phyloP scores from a whole-genome alignment of 352 stramenopile species.

The Globisporangium nodosum region DNA sequence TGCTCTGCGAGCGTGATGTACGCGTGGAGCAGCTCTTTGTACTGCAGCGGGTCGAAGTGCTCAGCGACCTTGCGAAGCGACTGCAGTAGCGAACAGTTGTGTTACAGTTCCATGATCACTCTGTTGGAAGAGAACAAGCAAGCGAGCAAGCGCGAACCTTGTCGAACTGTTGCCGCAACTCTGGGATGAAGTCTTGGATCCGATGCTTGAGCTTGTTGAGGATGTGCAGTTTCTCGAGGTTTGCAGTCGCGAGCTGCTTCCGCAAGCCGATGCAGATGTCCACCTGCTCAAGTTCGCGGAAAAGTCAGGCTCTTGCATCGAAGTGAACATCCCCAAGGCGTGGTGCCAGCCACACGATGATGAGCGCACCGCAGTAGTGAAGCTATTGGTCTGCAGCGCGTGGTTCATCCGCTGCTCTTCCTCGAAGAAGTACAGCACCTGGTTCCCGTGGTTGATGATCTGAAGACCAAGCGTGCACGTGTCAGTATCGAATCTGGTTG shows the following conservation, averaged over 20 bases:
- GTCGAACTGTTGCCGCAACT: constrained; percentile 66
- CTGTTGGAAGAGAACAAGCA: not conserved
- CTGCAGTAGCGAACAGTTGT: constrained; percentile 16
- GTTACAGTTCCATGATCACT: not conserved
- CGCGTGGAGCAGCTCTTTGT: constrained; percentile 78
- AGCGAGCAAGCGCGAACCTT: constrained; percentile 26
- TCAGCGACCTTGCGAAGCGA: constrained; percentile 66
- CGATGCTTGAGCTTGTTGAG: constrained; percentile 54
- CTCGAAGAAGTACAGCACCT: constrained; percentile 56
- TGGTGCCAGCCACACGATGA: not conserved
- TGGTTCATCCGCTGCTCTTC: constrained; percentile 75
- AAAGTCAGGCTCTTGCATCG: not conserved
- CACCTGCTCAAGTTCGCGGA: constrained; percentile 32
- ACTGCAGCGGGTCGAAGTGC: constrained; percentile 61
- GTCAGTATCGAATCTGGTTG: not conserved
- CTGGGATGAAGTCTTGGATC: constrained; percentile 72
- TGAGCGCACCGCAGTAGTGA: constrained; percentile 56
- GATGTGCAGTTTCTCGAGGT: constrained; percentile 52
- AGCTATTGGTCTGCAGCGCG: constrained; percentile 51
- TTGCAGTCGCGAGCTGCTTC: constrained; percentile 29
- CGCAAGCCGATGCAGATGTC: constrained; percentile 68
- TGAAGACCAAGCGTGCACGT: constrained; percentile 14
- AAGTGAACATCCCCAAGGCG: not conserved
- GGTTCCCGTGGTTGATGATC: constrained; percentile 49
- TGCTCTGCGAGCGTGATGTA: constrained; percentile 78